phyloP scores from a whole-genome alignment of 2,329 filamentous ascomycete species.

The Colletotrichum salicis region DNA sequence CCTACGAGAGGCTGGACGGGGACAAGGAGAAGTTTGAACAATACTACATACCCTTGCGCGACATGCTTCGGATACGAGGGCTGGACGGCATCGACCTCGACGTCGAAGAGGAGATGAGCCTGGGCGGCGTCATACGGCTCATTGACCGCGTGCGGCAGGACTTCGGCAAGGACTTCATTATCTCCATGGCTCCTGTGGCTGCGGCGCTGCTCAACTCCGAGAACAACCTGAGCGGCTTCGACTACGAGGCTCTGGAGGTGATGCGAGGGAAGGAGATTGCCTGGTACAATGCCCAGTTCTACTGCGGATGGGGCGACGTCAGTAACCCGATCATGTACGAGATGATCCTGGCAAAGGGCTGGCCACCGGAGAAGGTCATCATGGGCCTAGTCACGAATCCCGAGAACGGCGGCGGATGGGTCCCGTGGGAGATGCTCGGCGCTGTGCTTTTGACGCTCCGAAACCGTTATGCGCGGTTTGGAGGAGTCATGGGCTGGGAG shows the following conservation, averaged over 20 bases:
- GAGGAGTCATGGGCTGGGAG: constrained; percentile 95
- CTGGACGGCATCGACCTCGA: constrained; percentile 82
- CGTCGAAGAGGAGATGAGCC: constrained; percentile 80
- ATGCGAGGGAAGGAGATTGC: constrained; percentile 73
- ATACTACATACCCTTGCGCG: constrained; percentile 76
- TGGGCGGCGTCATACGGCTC: constrained; percentile 72
- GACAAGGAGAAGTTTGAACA: constrained; percentile 71
- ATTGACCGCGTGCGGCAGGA: constrained; percentile 75
- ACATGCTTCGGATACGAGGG: constrained; percentile 68
- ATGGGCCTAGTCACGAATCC: constrained; percentile 85
- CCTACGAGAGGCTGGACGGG: constrained; percentile 70
- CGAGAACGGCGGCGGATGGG: constrained; percentile 71
- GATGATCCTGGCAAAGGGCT: constrained; percentile 69
- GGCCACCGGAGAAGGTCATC: constrained; percentile 78
- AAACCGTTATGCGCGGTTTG: constrained; percentile 73
- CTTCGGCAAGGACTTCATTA: constrained; percentile 77
- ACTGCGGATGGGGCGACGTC: constrained; percentile 84
- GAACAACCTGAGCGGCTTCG: constrained; percentile 81
- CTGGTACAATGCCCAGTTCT: constrained; percentile 95
- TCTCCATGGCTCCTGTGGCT: constrained; percentile 85
- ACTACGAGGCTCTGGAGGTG: constrained; percentile 79
- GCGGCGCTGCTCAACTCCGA: constrained; percentile 69
- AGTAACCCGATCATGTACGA: constrained; percentile 60
- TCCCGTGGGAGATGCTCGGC: constrained; percentile 59
- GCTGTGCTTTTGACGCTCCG: constrained; percentile 54